phyloP scores from a whole-genome alignment of 257 asterid genomes.

The Gynochthodes officinalis region DNA sequence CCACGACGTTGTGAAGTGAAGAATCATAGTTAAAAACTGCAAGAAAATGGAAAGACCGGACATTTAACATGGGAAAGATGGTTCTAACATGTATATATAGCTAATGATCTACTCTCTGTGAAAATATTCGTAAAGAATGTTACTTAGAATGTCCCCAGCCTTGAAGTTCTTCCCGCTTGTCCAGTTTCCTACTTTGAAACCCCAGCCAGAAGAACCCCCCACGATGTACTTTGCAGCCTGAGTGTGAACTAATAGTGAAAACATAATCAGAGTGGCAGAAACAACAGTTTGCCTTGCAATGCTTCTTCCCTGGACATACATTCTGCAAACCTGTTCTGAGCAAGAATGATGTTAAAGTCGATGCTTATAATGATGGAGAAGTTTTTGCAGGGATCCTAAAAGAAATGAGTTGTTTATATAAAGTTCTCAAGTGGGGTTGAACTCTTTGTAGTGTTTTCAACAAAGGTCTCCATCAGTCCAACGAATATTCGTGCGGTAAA shows the following conservation, averaged over 20 bases:
- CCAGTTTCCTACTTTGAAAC: slow-evolving; percentile 11
- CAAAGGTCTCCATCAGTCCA: neutral
- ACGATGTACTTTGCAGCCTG: slow-evolving; percentile 7
- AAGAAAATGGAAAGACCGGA: neutral
- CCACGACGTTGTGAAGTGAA: slow-evolving; percentile 15
- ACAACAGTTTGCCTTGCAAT: slow-evolving; percentile 6
- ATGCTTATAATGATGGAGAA: neutral
- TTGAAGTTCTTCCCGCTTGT: slow-evolving; percentile 11
- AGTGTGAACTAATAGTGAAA: neutral
- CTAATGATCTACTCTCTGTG: neutral
- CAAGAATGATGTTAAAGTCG: neutral
- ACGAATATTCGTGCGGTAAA: neutral
- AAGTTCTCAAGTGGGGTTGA: neutral
- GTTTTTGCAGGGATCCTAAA: neutral
- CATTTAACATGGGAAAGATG: neutral
- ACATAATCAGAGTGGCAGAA: neutral
- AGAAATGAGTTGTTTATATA: neutral
- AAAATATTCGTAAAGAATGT: neutral
- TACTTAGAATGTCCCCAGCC: slow-evolving; percentile 11
- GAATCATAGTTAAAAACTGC: slow-evolving; percentile 20
- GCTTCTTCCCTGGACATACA: slow-evolving; percentile 19
- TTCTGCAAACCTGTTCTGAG: neutral
- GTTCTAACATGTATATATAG: neutral
- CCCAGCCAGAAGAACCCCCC: slow-evolving; percentile 15
- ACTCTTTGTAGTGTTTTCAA: neutral